Percentiles rank a stretch among this genome's conserved stretches.
Conservation (phyloP, 2,329 filamentous ascomycete genomes). For the Neonectria punicea region DNA sequence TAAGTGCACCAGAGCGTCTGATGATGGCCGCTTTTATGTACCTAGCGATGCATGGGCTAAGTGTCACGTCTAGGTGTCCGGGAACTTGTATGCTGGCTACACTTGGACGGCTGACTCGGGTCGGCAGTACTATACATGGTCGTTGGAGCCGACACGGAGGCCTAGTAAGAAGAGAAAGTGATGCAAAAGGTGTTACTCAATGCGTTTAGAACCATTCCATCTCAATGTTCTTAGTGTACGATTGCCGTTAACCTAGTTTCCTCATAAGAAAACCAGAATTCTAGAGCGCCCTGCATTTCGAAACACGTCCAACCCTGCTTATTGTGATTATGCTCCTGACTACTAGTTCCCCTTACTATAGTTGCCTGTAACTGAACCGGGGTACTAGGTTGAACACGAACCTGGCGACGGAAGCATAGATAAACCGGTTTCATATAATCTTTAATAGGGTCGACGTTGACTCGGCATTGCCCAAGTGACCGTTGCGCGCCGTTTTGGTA, state of each 20-base stretch:
- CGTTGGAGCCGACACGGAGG: not conserved
- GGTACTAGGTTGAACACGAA: not conserved
- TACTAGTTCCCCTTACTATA: constrained; percentile 12
- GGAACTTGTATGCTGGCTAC: not conserved
- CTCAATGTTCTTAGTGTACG: constrained; percentile 2
- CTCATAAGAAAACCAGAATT: constrained; percentile 28
- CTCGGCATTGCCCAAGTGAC: constrained; percentile 31
- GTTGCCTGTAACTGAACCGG: constrained; percentile 5
- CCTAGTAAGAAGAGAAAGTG: constrained; percentile 8
- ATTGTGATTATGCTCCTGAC: constrained; percentile 19
- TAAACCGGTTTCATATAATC: constrained; percentile 17
- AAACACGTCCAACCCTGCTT: constrained; percentile 27
- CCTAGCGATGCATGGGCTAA: not conserved
- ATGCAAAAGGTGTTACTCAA: constrained; percentile 4
- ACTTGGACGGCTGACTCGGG: not conserved
- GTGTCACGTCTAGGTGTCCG: constrained; percentile 1
- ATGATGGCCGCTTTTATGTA: not conserved
- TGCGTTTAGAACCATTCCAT: not conserved
- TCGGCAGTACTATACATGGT: constrained; percentile 9
- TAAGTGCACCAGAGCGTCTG: constrained; percentile 3
- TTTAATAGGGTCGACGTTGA: constrained; percentile 21
- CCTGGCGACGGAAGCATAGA: constrained; percentile 22
- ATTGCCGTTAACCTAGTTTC: constrained; percentile 24
- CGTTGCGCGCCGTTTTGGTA: constrained; percentile 28
- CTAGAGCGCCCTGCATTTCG: constrained; percentile 24